phyloP scores from a whole-genome alignment of 768 basidiomycete species.

The Mrakia blollopis region DNA sequence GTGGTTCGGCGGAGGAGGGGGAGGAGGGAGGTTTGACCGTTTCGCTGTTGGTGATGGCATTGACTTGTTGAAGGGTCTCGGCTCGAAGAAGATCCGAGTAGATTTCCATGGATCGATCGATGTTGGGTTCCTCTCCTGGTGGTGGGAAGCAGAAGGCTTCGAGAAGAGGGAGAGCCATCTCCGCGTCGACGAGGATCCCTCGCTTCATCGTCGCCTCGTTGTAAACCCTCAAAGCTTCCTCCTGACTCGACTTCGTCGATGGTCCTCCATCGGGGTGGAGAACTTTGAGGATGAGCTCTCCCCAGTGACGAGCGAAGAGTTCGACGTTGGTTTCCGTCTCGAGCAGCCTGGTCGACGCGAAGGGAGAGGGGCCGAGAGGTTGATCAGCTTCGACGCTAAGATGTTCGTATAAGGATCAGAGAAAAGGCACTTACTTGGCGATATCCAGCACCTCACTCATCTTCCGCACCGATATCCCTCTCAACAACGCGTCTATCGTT shows the following conservation, averaged over 20 bases:
- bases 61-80: conserved; percentile 11
- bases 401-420: not conserved
- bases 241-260: not conserved
- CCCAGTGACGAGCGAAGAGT: conserved; percentile 19
- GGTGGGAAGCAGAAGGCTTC: conserved; percentile 7
- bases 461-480: not conserved
- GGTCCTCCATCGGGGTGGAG: not conserved
- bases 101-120: conserved; percentile 12
- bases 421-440: not conserved
- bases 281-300: conserved; percentile 14
- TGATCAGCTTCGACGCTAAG: not conserved
- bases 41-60: not conserved
- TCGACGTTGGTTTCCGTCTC: conserved; percentile 17
- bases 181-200: conserved; percentile 17
- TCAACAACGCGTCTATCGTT: conserved; percentile 15
- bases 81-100: conserved; percentile 27
- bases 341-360: not conserved
- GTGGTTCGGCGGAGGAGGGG: not conserved
- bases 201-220: conserved; percentile 1
- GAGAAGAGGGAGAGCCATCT: conserved; percentile 25
- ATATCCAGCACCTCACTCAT: conserved; percentile 13
- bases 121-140: conserved; percentile 6
- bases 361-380: not conserved
- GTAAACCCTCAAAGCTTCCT: conserved; percentile 17
- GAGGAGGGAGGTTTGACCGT: not conserved